Conservation (phyloP, 2,329 filamentous ascomycete genomes). For the Cytospora chrysosperma region DNA sequence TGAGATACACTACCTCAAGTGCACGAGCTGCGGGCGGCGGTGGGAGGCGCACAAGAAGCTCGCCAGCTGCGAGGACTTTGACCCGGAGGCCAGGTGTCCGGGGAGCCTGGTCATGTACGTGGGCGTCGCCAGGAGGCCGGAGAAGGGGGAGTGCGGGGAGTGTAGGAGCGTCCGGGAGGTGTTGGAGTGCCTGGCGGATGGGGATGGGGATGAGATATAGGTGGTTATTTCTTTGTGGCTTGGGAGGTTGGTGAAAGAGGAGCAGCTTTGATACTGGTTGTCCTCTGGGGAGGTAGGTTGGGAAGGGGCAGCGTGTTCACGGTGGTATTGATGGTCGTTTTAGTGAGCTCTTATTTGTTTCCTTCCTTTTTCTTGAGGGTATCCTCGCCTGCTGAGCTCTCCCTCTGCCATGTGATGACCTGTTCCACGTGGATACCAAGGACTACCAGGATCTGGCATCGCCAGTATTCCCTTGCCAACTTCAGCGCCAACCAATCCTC, state of each 20-base stretch:
- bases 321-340: neutral
- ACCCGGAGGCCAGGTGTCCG: conserved; percentile 33
- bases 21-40: conserved; percentile 32
- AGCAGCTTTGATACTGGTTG: neutral
- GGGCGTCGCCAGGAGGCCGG: conserved; percentile 34
- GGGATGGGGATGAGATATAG: conserved; percentile 23
- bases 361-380: neutral
- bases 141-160: conserved; percentile 34
- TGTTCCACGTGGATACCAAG: neutral
- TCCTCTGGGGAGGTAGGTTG: no score
- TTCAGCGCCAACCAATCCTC: neutral
- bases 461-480: neutral
- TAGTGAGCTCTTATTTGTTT: neutral
- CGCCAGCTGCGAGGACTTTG: conserved; percentile 37
- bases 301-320: neutral
- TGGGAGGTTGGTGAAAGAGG: neutral
- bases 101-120: conserved; percentile 40
- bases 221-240: no score
- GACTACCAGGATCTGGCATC: neutral
- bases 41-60: conserved; percentile 38
- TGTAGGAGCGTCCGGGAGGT: conserved; percentile 34
- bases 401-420: neutral
- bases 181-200: conserved; percentile 32
- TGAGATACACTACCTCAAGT: conserved; percentile 37
- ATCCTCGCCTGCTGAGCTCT: neutral